Conservation (phyloP, 106 monocot species). For the Acanthochlamys bracteata region DNA sequence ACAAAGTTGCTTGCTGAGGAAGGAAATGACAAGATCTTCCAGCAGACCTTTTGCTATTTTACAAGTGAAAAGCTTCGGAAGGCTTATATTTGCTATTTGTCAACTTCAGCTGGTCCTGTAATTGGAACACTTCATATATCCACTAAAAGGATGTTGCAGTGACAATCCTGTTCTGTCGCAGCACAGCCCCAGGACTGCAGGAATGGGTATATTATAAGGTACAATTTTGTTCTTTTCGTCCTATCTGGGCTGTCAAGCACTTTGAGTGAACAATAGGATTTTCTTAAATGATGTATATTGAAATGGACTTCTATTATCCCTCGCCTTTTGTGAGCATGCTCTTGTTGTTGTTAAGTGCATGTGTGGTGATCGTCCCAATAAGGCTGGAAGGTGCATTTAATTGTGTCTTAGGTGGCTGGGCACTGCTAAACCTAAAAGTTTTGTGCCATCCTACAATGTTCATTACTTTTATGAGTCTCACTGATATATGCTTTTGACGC, state of each 20-base stretch:
- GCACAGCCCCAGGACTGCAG: conserved; percentile 29
- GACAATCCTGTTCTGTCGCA: conserved; percentile 48
- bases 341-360: too few species aligned
- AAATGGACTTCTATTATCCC: not conserved
- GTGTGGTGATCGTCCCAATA: too few species aligned
- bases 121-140: conserved; percentile 82
- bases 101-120: conserved; percentile 77
- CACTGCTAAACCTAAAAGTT: too few species aligned
- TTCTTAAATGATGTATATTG: not conserved
- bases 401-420: too few species aligned
- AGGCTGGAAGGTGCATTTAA: too few species aligned
- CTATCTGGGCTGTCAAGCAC: not conserved
- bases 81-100: conserved; percentile 76
- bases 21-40: conserved; percentile 68
- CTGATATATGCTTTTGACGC: too few species aligned
- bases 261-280: not conserved
- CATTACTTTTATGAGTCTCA: too few species aligned
- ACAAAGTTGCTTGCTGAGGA: conserved; percentile 82
- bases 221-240: not conserved
- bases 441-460: too few species aligned
- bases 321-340: too few species aligned
- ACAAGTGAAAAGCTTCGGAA: conserved; percentile 62
- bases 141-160: conserved; percentile 63
- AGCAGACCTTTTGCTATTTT: conserved; percentile 48
- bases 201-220: conserved; percentile 75